Percentiles rank a stretch among this genome's conserved stretches.
phyloP scores from a whole-genome alignment of 768 basidiomycete species.

The Suillus plorans region DNA sequence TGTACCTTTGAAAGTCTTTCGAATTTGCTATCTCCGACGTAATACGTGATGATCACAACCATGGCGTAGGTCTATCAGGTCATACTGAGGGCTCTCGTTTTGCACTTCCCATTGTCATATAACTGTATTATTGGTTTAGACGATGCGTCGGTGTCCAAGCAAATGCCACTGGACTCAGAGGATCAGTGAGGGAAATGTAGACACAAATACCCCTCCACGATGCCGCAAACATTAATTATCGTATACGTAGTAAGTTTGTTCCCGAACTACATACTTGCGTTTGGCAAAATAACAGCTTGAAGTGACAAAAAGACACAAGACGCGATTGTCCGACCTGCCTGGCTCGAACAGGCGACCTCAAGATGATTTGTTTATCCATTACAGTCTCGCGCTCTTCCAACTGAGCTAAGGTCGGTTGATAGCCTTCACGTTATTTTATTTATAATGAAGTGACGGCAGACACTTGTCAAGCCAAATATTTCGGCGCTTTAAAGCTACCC shows the following conservation, averaged over 20 bases:
- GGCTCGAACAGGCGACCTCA: conserved; percentile 47
- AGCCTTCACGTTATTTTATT: too few species aligned
- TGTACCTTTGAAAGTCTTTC: conserved; percentile 41
- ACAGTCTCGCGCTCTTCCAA: conserved; percentile 53
- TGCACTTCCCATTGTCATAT: conserved; percentile 16
- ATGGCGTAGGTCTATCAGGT: conserved; percentile 2
- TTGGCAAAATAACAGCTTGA: not conserved
- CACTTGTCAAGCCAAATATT: not conserved
- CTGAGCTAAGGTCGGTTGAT: conserved; percentile 36
- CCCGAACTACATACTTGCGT: too few species aligned
- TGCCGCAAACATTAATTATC: not conserved
- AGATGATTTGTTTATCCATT: conserved; percentile 34
- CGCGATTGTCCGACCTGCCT: conserved; percentile 35
- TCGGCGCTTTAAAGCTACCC: not conserved
- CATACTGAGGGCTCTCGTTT: conserved; percentile 20
- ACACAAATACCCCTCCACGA: not conserved
- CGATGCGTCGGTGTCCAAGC: not conserved
- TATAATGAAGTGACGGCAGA: not conserved
- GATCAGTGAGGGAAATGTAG: not conserved
- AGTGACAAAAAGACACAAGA: not conserved
- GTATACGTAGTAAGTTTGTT: not conserved
- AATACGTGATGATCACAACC: conserved; percentile 34
- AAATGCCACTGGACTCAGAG: not conserved
- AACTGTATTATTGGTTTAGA: not conserved
- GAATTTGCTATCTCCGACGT: conserved; percentile 34